Evolutionary conservation across 1,284 basidiomycete genomes (phyloP).

Genomic region (Amylostereum areolatum): DNA sequence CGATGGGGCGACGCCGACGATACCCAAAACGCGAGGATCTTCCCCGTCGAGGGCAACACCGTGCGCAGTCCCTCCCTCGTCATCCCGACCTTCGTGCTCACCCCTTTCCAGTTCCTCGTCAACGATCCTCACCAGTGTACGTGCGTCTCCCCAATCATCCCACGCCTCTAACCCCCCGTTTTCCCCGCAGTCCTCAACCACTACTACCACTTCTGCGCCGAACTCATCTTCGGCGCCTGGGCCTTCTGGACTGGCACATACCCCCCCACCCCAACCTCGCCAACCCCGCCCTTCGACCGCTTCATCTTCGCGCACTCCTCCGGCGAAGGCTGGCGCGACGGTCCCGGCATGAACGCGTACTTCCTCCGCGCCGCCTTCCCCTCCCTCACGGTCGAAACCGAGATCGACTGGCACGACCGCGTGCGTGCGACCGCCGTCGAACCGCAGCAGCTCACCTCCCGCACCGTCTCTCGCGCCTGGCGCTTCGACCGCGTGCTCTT

Average conservation of each 20-base stretch:
- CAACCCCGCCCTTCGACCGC: slow-evolving; percentile 50
- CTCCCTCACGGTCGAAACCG: slow-evolving; percentile 59
- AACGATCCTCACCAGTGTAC: slow-evolving; percentile 61
- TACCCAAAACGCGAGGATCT: slow-evolving; percentile 45
- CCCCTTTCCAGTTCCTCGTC: slow-evolving; percentile 39
- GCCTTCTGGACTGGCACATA: slow-evolving; percentile 63
- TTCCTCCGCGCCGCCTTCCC: slow-evolving; percentile 75
- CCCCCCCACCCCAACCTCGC: slow-evolving; percentile 16
- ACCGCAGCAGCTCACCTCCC: slow-evolving; percentile 19
- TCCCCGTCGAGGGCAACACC: slow-evolving; percentile 65
- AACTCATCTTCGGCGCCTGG: slow-evolving; percentile 69
- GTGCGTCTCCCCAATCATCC: slow-evolving; percentile 6
- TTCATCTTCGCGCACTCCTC: slow-evolving; percentile 62
- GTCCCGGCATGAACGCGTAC: slow-evolving; percentile 67
- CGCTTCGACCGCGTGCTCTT: slow-evolving; percentile 60
- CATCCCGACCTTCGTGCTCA: neutral
- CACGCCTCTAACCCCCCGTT: slow-evolving; percentile 4
- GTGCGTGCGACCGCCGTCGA: slow-evolving; percentile 36
- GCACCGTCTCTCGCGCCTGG: slow-evolving; percentile 30
- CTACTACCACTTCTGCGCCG: slow-evolving; percentile 81
- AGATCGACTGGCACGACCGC: slow-evolving; percentile 67
- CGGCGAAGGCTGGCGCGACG: slow-evolving; percentile 63
- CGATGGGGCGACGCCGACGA: slow-evolving; percentile 48
- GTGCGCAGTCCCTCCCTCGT: slow-evolving; percentile 28
- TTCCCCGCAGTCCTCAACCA: slow-evolving; percentile 53